Conservation (phyloP, 2,329 filamentous ascomycete genomes). For the Diaporthe sp. region DNA sequence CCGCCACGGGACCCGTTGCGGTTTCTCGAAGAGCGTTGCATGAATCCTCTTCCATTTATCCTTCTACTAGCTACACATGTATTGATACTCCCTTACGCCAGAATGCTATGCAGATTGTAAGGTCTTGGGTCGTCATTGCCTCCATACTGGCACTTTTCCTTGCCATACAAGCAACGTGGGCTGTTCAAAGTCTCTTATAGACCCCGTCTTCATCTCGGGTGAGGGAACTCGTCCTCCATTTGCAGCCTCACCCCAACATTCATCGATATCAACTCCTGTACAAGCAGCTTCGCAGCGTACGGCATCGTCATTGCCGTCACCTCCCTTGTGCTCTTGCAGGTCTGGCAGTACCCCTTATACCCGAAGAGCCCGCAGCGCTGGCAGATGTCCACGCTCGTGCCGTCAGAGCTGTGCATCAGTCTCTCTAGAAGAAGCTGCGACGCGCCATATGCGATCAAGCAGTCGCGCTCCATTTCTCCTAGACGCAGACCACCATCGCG, state of each 20-base stretch:
- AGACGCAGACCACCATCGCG: constrained; percentile 92
- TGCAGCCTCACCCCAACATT: constrained; percentile 95
- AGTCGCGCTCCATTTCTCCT: constrained; percentile 99
- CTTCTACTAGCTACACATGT: neutral
- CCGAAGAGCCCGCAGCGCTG: constrained; percentile 96
- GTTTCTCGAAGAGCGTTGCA: neutral
- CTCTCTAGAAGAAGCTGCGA: constrained; percentile 92
- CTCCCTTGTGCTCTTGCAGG: constrained; percentile 86
- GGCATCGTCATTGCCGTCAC: constrained; percentile 97
- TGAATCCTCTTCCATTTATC: neutral
- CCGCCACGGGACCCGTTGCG: neutral
- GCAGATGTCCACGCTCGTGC: constrained; percentile 92
- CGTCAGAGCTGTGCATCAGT: constrained; percentile 94
- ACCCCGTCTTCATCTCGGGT: constrained; percentile 56
- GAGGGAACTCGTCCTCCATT: constrained; percentile 93
- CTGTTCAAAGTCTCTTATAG: neutral
- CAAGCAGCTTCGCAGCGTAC: constrained; percentile 95
- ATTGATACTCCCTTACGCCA: constrained; percentile 30
- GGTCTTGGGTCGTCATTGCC: neutral
- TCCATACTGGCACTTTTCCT: neutral
- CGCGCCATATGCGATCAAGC: constrained; percentile 95
- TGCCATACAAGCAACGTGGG: neutral
- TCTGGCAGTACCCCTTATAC: constrained; percentile 94
- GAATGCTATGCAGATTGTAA: constrained; percentile 33
- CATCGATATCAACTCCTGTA: constrained; percentile 98